phyloP scores from a whole-genome alignment of 208 protist genomes.

The Vickermania ingenoplastis region DNA sequence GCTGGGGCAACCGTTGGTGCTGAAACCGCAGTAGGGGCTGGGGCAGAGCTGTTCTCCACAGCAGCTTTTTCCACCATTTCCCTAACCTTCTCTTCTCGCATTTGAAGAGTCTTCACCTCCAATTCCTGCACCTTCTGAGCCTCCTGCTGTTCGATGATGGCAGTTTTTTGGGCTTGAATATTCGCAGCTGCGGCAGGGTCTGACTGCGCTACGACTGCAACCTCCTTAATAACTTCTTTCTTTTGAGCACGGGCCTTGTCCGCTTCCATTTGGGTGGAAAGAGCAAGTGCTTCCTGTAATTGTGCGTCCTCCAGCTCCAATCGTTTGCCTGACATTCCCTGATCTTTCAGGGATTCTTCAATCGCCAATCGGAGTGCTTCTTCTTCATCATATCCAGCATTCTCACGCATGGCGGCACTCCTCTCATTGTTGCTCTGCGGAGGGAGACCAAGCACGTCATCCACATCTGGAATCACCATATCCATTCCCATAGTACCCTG shows the following conservation, averaged over 20 bases:
- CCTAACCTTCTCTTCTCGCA: constrained; percentile 29
- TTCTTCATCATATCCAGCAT: constrained; percentile 65
- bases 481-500: constrained; percentile 6
- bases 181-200: constrained; percentile 13
- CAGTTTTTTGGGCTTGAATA: constrained; percentile 23
- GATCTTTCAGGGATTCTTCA: constrained; percentile 51
- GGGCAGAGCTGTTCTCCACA: not conserved
- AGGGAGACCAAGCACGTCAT: not conserved
- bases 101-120: constrained; percentile 26
- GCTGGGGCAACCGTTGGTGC: constrained; percentile 2
- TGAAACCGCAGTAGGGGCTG: not conserved
- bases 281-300: constrained; percentile 53
- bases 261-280: constrained; percentile 42
- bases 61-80: constrained; percentile 21
- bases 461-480: not conserved
- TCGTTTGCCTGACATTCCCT: constrained; percentile 11
- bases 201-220: constrained; percentile 6
- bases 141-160: constrained; percentile 34
- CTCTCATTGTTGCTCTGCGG: constrained; percentile 4
- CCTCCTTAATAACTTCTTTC: constrained; percentile 16
- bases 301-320: constrained; percentile 60
- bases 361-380: constrained; percentile 66
- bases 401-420: constrained; percentile 13
- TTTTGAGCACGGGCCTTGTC: constrained; percentile 10
- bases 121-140: constrained; percentile 40